phyloP scores from a whole-genome alignment of 2,329 filamentous ascomycete species.

The Talaromyces atroroseus region DNA sequence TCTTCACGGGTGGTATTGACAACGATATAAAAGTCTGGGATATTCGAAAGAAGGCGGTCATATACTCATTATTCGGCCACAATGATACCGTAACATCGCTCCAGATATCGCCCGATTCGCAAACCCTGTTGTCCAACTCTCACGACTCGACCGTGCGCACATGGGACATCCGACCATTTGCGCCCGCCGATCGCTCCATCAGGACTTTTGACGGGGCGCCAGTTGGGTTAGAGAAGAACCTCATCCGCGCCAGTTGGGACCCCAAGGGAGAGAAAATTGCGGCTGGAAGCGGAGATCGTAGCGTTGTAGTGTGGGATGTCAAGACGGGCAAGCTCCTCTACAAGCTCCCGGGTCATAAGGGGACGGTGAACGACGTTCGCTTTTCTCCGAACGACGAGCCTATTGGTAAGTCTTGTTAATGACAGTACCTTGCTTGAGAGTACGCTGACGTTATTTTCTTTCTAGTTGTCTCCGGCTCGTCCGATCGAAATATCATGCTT shows the following conservation, averaged over 20 bases:
- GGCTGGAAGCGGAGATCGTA: slow-evolving; percentile 83
- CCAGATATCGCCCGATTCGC: slow-evolving; percentile 85
- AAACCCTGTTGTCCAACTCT: slow-evolving; percentile 82
- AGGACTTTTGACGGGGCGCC: slow-evolving; percentile 90
- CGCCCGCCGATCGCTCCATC: slow-evolving; percentile 77
- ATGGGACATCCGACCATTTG: slow-evolving; percentile 95
- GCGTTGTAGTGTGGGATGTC: slow-evolving; percentile 83
- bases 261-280: slow-evolving; percentile 78
- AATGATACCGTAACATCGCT: slow-evolving; percentile 88
- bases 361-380: slow-evolving; percentile 88
- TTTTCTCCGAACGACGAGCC: slow-evolving; percentile 81
- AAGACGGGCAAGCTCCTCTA: slow-evolving; percentile 86
- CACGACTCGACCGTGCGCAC: slow-evolving; percentile 92
- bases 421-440: background rate
- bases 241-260: slow-evolving; percentile 88
- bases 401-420: slow-evolving; percentile 62
- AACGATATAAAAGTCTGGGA: slow-evolving; percentile 98
- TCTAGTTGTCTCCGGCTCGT: slow-evolving; percentile 78
- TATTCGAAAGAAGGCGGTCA: slow-evolving; percentile 79
- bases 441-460: slow-evolving; percentile 18
- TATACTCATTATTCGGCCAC: slow-evolving; percentile 84
- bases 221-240: slow-evolving; percentile 81
- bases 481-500: slow-evolving; percentile 78
- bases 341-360: slow-evolving; percentile 92
- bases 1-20: slow-evolving; percentile 92